Evolutionary conservation across 1,139 yeast genomes (phyloP).

Genomic region (Hanseniaspora uvarum): DNA sequence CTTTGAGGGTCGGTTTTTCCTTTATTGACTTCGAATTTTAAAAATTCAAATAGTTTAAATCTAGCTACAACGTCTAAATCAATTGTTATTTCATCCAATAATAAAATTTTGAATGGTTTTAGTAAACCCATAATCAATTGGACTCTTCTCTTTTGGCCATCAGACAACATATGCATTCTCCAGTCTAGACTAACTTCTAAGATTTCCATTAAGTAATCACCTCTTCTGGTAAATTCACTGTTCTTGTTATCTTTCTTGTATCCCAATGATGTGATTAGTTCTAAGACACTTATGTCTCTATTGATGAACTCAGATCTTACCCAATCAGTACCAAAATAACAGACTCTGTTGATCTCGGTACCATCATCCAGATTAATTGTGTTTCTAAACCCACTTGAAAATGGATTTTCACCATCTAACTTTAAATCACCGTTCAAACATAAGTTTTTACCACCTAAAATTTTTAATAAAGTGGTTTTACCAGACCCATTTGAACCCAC

Average conservation of each 20-base stretch:
- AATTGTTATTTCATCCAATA: conserved; percentile 90
- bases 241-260: conserved; percentile 34
- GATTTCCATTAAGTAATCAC: conserved; percentile 63
- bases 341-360: conserved; percentile 40
- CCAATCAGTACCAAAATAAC: conserved; percentile 96
- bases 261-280: conserved; percentile 72
- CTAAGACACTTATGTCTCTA: conserved; percentile 77
- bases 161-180: conserved; percentile 88
- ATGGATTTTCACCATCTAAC: conserved; percentile 80
- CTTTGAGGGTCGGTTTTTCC: conserved; percentile 31
- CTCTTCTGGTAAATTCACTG: conserved; percentile 55
- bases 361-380: conserved; percentile 24
- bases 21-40: conserved; percentile 55
- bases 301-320: conserved; percentile 83
- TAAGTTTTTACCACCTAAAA: conserved; percentile 84
- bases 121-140: conserved; percentile 88
- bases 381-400: conserved; percentile 35
- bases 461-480: conserved; percentile 72
- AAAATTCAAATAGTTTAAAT: conserved; percentile 56
- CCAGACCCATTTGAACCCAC: conserved; percentile 98
- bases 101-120: conserved; percentile 75
- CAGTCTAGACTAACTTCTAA: conserved; percentile 78
- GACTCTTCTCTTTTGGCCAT: conserved; percentile 89
- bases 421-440: conserved; percentile 56
- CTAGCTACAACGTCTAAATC: conserved; percentile 90